Evolutionary conservation across 225 moss, liverwort and hornwort genomes (phyloP).

Genomic region (Sphagnum contortum): DNA sequence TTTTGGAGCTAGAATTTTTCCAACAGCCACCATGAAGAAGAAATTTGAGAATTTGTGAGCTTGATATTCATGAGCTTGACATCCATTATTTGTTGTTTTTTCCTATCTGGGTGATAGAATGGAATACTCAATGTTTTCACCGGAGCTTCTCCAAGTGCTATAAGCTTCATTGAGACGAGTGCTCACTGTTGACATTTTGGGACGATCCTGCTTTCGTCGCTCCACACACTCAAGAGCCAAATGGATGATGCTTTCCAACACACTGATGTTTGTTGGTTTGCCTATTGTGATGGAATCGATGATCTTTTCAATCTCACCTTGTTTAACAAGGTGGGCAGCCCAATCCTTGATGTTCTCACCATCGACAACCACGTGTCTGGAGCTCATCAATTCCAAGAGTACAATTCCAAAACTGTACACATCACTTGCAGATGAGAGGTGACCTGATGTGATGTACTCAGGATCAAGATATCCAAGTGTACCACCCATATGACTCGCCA

Average conservation of each 20-base stretch:
- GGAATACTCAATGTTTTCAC: slow-evolving; percentile 2
- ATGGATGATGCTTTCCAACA: slow-evolving; percentile 9
- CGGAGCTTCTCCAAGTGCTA: slow-evolving; percentile 9
- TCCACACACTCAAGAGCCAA: slow-evolving; percentile 30
- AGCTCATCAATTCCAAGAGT: slow-evolving; percentile 50
- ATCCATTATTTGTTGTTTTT: too few species aligned
- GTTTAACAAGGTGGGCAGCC: slow-evolving; percentile 17
- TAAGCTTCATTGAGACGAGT: slow-evolving; percentile 7
- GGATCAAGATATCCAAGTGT: slow-evolving; percentile 84
- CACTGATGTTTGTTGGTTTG: slow-evolving; percentile 7
- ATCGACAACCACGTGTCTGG: slow-evolving; percentile 27
- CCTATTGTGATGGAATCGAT: slow-evolving; percentile 19
- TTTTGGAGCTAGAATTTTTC: too few species aligned
- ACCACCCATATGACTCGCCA: slow-evolving; percentile 59
- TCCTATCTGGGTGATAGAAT: neutral
- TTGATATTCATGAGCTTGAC: too few species aligned
- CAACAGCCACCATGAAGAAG: too few species aligned
- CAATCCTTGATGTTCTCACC: slow-evolving; percentile 23
- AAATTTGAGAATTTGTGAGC: too few species aligned
- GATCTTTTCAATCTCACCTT: slow-evolving; percentile 7
- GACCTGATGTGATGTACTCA: slow-evolving; percentile 51
- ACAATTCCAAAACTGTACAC: slow-evolving; percentile 93
- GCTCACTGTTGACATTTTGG: slow-evolving; percentile 32
- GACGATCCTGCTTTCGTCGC: slow-evolving; percentile 15
- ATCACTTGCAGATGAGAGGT: slow-evolving; percentile 57